Evolutionary conservation across 2,329 filamentous ascomycete genomes (phyloP), one percentile per base, ranked within the genome.

Genomic region (Stemphylium lycopersici): DNA sequence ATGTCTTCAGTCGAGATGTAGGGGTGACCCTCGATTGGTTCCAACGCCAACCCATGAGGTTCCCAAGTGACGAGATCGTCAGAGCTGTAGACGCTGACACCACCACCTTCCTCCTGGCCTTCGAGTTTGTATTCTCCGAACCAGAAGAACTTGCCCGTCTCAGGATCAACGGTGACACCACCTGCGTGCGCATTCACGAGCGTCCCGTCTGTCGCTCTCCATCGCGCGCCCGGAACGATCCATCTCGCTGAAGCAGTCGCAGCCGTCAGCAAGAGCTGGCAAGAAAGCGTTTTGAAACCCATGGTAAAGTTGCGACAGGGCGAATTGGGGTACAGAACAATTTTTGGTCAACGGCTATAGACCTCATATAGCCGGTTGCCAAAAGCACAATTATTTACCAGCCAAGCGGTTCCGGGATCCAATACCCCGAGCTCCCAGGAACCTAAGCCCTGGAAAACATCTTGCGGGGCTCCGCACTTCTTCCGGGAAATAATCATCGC

Each of bases 81-180:
- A 0, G 84, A 87, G 65, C 83, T 86, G 56, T 74, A 74, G 0
- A 86, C 85, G 0, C 82, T 82, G 0, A 87, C 73, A 15, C 85
- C 85, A 0, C 83, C 85, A 8, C 85, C 85, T 63, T 87, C 85
- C 6, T 77, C 78, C 56, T 84, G 82, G 0, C 79, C 83, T 59
- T 87, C 69, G 10, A 79, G 72, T 71, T 87, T 87, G 72, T 85
- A 83, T 65, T 87, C 85, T 32, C 85, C 85, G 51, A 87, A 87
- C 78, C 80, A 81, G 72, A 81, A 87, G 67, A 85, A 87, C 55
- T 78, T 83, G 13, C 81, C 81, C 0, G 78, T 79, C 4, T 79
- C 77, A 34, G 81, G 70, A 36, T 87, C 83, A 0, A 82, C 67
- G 0, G 79, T 79, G 6, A 87, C 75, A 11, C 80, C 81, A 1